A percentile compares a stretch with the other conserved stretches of the same genome.
Conservation (phyloP, 1,284 basidiomycete genomes). For the Xanthoconium separans region DNA sequence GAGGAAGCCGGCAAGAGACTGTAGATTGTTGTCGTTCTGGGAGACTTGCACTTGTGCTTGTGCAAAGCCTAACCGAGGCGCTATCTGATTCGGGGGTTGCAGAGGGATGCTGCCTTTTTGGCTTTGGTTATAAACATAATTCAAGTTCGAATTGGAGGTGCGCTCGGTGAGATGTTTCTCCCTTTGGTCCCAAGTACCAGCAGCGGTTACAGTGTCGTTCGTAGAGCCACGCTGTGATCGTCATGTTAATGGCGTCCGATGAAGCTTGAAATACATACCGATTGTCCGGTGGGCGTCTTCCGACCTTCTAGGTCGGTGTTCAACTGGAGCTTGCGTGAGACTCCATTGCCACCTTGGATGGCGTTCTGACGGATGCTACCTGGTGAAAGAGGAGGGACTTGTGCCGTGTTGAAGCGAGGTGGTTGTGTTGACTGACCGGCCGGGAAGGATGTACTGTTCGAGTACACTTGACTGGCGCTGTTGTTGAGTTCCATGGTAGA, state of each 20-base stretch:
- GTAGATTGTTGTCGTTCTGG: slow-evolving; percentile 32
- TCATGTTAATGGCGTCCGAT: slow-evolving; percentile 36
- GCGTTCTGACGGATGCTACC: slow-evolving; percentile 38
- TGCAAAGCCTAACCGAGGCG: slow-evolving; percentile 43
- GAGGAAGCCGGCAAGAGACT: slow-evolving; percentile 45
- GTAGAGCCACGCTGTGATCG: slow-evolving; percentile 26
- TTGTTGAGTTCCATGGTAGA: slow-evolving; percentile 59
- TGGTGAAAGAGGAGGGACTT: slow-evolving; percentile 45
- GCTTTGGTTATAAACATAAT: slow-evolving; percentile 58
- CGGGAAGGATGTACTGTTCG: slow-evolving; percentile 33
- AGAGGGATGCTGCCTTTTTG: slow-evolving; percentile 50
- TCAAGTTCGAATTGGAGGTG: slow-evolving; percentile 67
- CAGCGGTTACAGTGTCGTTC: slow-evolving; percentile 41
- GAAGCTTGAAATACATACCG: slow-evolving; percentile 41
- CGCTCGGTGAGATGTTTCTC: slow-evolving; percentile 56
- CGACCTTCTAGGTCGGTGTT: slow-evolving; percentile 63
- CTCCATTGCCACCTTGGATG: slow-evolving; percentile 34
- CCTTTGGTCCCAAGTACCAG: slow-evolving; percentile 57
- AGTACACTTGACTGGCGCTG: slow-evolving; percentile 34
- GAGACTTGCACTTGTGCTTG: slow-evolving; percentile 33
- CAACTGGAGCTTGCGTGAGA: slow-evolving; percentile 48
- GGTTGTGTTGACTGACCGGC: slow-evolving; percentile 57
- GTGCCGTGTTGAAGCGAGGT: slow-evolving; percentile 62
- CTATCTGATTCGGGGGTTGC: slow-evolving; percentile 65
- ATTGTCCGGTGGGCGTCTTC: slow-evolving; percentile 49